A percentile compares a stretch with the other conserved stretches of the same genome.
Conservation (phyloP, 116 monocot species). For the Posidonia oceanica region DNA sequence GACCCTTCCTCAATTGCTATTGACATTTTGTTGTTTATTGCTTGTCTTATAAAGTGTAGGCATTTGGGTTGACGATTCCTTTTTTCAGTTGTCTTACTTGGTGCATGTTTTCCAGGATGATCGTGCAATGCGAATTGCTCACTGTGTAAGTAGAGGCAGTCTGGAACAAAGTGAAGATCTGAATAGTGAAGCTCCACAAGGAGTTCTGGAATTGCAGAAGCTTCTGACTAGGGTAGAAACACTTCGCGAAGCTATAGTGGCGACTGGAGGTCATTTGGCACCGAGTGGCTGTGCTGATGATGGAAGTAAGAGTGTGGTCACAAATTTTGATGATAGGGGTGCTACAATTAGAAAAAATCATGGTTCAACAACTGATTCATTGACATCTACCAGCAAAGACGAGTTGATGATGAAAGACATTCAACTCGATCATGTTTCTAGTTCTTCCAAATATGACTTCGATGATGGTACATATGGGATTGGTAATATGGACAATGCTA, state of each 20-base stretch:
- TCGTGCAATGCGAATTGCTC: neutral
- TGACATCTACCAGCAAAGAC: constrained; percentile 23
- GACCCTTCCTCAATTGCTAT: no score
- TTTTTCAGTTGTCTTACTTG: neutral
- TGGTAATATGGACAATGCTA: constrained; percentile 9
- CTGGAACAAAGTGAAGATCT: constrained; percentile 6
- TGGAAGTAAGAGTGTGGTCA: neutral
- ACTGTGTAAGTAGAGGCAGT: neutral
- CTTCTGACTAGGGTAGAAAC: constrained; percentile 24
- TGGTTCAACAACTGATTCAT: constrained; percentile 6
- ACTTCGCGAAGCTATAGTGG: constrained; percentile 27
- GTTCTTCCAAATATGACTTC: constrained; percentile 17
- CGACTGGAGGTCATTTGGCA: constrained; percentile 11
- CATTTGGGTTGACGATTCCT: neutral
- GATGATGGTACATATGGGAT: neutral
- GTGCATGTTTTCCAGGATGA: constrained; percentile 12
- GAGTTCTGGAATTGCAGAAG: constrained; percentile 28
- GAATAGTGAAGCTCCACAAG: constrained; percentile 5
- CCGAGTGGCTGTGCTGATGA: neutral
- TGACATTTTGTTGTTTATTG: no score
- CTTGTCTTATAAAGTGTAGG: neutral
- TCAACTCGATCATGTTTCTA: constrained; percentile 59
- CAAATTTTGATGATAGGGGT: neutral
- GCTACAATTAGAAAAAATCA: neutral
- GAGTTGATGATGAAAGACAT: constrained; percentile 63